A percentile compares a stretch with the other conserved stretches of the same genome.
Conservation (phyloP, 1,139 yeast species). For the Lodderomyces elongisporus region DNA sequence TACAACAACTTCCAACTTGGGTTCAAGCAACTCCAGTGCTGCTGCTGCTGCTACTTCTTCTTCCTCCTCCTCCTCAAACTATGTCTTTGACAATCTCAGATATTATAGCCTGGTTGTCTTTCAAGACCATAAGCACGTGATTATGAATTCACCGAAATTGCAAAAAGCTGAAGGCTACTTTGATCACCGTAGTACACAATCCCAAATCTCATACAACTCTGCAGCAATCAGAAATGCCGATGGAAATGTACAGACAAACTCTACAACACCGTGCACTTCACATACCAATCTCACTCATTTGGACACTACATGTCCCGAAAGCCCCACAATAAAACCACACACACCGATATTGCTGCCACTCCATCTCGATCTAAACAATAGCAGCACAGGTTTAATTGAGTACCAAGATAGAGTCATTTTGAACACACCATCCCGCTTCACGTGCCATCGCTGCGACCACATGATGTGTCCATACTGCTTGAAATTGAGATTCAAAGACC, state of each 20-base stretch:
- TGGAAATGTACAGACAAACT: neutral
- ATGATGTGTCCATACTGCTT: constrained; percentile 55
- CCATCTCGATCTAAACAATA: constrained; percentile 7
- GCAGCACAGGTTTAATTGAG: constrained; percentile 5
- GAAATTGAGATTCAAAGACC: constrained; percentile 39
- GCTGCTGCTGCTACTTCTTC: constrained; percentile 4
- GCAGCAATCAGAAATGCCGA: neutral
- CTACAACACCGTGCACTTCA: too few relatives aligned
- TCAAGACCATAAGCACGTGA: constrained; percentile 13
- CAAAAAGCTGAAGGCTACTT: constrained; percentile 5
- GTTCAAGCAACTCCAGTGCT: too few relatives aligned
- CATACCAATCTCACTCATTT: too few relatives aligned
- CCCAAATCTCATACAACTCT: neutral
- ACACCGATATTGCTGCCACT: constrained; percentile 10
- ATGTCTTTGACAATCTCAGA: constrained; percentile 17
- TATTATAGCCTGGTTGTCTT: constrained; percentile 29
- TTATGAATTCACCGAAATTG: constrained; percentile 4
- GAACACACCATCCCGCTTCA: constrained; percentile 31
- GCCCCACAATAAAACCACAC: constrained; percentile 3
- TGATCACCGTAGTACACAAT: constrained; percentile 3
- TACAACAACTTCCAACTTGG: neutral
- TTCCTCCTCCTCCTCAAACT: constrained; percentile 7
- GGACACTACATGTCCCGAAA: neutral
- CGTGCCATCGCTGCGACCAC: constrained; percentile 45
- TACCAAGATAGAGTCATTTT: constrained; percentile 13